Conservation (phyloP, 768 basidiomycete genomes). For the Exidia glandulosa region DNA sequence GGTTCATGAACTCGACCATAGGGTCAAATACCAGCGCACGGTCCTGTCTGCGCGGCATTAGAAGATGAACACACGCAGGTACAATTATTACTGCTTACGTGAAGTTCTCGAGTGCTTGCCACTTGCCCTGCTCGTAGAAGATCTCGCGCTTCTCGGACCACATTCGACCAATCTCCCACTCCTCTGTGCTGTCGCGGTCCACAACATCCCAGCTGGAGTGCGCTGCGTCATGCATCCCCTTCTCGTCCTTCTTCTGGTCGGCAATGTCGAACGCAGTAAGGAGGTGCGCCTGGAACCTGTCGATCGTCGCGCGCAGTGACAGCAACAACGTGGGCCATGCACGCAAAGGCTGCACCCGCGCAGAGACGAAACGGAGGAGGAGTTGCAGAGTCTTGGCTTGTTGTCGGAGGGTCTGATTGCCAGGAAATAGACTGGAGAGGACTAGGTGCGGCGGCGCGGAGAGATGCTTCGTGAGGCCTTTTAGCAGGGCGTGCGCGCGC, state of each 20-base stretch:
- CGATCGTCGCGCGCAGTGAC: conserved; percentile 66
- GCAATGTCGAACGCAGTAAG: conserved; percentile 86
- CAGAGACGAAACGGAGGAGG: conserved; percentile 66
- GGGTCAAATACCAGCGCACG: conserved; percentile 71
- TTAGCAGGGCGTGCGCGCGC: conserved; percentile 54
- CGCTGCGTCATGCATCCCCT: conserved; percentile 70
- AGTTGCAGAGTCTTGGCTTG: conserved; percentile 64
- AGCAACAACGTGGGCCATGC: conserved; percentile 51
- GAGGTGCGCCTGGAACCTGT: conserved; percentile 78
- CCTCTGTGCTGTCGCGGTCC: conserved; percentile 29
- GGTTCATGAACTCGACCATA: conserved; percentile 85
- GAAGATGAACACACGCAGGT: not conserved
- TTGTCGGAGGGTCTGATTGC: conserved; percentile 24
- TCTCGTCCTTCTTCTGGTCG: conserved; percentile 63
- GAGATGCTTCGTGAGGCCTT: conserved; percentile 45
- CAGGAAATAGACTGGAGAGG: conserved; percentile 44
- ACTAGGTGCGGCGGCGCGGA: conserved; percentile 55
- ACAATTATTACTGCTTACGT: conserved; percentile 35
- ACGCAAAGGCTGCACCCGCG: conserved; percentile 55
- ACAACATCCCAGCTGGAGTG: conserved; percentile 81
- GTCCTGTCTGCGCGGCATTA: conserved; percentile 29
- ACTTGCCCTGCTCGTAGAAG: conserved; percentile 75
- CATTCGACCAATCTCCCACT: conserved; percentile 90
- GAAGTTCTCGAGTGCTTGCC: conserved; percentile 76
- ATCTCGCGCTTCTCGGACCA: conserved; percentile 95